Evolutionary conservation across 371 early-diverging fungal genomes (phyloP), one percentile per base, ranked within the genome.

Genomic region (Mucor velutinosus): DNA sequence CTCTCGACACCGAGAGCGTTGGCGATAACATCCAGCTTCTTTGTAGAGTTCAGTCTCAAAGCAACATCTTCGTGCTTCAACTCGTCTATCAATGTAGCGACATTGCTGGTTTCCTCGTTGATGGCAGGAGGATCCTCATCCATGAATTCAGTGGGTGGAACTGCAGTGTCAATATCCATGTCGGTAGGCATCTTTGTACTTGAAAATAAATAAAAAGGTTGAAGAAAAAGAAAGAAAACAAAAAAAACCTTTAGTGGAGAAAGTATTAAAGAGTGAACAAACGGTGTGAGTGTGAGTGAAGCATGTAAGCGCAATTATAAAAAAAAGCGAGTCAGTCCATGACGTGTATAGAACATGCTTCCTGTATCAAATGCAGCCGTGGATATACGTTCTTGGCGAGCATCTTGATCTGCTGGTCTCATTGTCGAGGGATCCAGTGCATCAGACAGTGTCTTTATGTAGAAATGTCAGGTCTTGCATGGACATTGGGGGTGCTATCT

Each of bases 51-150:
- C 60, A 98, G 87, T 64, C 98, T 89, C 75, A 93, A 87, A 45
- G 91, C 84, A 43, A 96, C 90, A 81, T 97, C 98, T 76, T 99
- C 99, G 82, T 96, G 96, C 83, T 97, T 97, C 63, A 99, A 89
- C 81, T 98, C 98, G 85, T 99, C 99, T 77, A 97, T 92, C 66
- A 96, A 80, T 55, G 94, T 88, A 58, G 96, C 97, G 60, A 97
- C 93, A 47, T 95, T 94, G 75, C 91, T 94, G 17, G 69, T 56
- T 51, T 78, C 80, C 68, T 76, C 73, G 60, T 58, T 69, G n/a
- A 72, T 62, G 30, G 72, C 70, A 65, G 77, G 75, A 21, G 79
- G 76, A 67, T 83, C 83, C 65, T 83, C 83, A 64, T 83, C 83
- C 83, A 83, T 83, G 58, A 74, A 83, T 59, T 83, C 83, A 64